phyloP scores from a whole-genome alignment of 2,329 filamentous ascomycete species.

The Epichloe gansuensis region DNA sequence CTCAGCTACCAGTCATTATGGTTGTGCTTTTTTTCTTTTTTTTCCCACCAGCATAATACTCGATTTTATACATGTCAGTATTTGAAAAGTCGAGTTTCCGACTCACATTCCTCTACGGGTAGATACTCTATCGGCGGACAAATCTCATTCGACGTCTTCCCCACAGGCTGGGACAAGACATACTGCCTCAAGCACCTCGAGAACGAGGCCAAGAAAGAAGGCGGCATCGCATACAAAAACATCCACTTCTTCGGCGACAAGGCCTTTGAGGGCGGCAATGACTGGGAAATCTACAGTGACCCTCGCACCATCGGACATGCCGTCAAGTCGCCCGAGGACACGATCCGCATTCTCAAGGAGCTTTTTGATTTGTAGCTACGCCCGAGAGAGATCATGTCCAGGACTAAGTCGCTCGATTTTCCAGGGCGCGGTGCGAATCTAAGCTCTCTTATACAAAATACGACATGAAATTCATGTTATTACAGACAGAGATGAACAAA shows the following conservation, averaged over 20 bases:
- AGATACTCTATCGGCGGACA: constrained; percentile 92
- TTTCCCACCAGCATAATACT: not conserved
- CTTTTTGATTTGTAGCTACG: constrained; percentile 52
- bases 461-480: too few relatives aligned
- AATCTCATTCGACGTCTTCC: constrained; percentile 98
- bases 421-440: too few relatives aligned
- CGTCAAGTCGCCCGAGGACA: constrained; percentile 73
- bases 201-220: constrained; percentile 56
- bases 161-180: constrained; percentile 94
- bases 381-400: not conserved
- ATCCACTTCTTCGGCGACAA: constrained; percentile 99
- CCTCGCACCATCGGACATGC: constrained; percentile 71
- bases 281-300: constrained; percentile 87
- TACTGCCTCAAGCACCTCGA: constrained; percentile 87
- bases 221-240: constrained; percentile 65
- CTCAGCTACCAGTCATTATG: too few relatives aligned
- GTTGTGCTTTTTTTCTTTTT: not conserved
- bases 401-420: too few relatives aligned
- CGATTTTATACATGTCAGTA: not conserved
- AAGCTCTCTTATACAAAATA: too few relatives aligned
- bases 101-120: not conserved
- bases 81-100: too few relatives aligned
- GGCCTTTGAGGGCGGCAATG: constrained; percentile 80
- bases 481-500: too few relatives aligned
- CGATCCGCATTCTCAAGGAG: constrained; percentile 65